phyloP scores from a whole-genome alignment of 2,329 filamentous ascomycete species.

The Pseudonectria buxi region DNA sequence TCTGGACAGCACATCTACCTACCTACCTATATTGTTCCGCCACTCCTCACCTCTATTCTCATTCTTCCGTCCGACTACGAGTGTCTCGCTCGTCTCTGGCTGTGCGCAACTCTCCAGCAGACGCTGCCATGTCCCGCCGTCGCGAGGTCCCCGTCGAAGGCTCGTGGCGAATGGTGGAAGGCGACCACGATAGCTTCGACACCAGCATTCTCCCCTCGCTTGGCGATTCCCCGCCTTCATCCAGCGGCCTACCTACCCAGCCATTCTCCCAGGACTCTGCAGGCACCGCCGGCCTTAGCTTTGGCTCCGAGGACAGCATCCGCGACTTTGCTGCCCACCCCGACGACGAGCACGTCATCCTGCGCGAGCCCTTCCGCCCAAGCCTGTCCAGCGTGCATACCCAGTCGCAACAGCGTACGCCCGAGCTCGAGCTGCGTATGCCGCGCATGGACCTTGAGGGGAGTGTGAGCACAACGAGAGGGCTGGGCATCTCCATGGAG shows the following conservation, averaged over 20 bases:
- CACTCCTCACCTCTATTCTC: too few relatives aligned
- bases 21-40: too few relatives aligned
- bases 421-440: conserved; percentile 49
- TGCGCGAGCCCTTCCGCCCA: conserved; percentile 49
- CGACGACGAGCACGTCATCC: conserved; percentile 49
- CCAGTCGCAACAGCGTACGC: conserved; percentile 27
- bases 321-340: conserved; percentile 46
- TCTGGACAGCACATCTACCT: too few relatives aligned
- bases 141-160: conserved; percentile 35
- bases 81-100: neutral
- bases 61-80: too few relatives aligned
- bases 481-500: conserved; percentile 11
- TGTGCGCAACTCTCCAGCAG: neutral
- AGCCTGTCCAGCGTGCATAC: conserved; percentile 36
- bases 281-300: conserved; percentile 24
- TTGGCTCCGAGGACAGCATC: conserved; percentile 49
- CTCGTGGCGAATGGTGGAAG: conserved; percentile 56
- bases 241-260: conserved; percentile 39
- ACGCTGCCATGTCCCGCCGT: conserved; percentile 17
- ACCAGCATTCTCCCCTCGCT: conserved; percentile 44
- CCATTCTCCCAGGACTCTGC: conserved; percentile 31
- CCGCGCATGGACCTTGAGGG: conserved; percentile 38
- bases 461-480: conserved; percentile 28
- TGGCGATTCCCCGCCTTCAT: conserved; percentile 31
- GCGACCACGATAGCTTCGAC: conserved; percentile 55